Evolutionary conservation across 2,329 filamentous ascomycete genomes (phyloP), one percentile per base, ranked within the genome.

Genomic region (Fusarium newnesense): DNA sequence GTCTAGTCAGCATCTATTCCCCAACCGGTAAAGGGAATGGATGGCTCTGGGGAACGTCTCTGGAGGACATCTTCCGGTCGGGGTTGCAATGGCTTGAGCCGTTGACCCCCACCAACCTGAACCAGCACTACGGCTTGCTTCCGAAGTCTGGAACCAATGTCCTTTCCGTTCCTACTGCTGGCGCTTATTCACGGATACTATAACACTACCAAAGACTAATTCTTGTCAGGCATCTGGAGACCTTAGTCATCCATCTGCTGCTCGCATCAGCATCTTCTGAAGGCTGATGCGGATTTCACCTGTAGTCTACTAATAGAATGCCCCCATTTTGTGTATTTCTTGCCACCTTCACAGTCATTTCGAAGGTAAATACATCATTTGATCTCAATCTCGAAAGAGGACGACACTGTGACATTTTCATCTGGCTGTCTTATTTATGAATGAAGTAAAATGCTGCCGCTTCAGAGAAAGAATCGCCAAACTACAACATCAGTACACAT

Each of bases 361-460:
- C 21, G 9, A 11, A 21, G 3, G n/a, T 18, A 28, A 16, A 11
- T 1, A 1, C 3, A 1, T 0, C 4, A 16, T 21, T 4, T 21
- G 5, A 3, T 26, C 3, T 28, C 18, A 0, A 37, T 53, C 3
- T 16, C 34, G 15, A 34, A 6, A 34, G 34, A 13, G 13, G 13
- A 34, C 13, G 7, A 16, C 13, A 34, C 34, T 8, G 13, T 15
- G 34, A 34, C 34, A 34, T 34, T 7, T 8, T n/a, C 9, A n/a
- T 12, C 39, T n/a, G 39, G 19, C 39, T 40, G 4, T 13, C 12
- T n/a, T 1, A 24, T 15, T 2, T 21, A 24, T 5, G 21, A 42
- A 16, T 42, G 40, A 42, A 42, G 40, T 15, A 42, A 42, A 42
- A 16, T 7, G 7, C 21, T 24, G 40, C 5, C 2, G 21, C 8